These are phyloP conservation scores for Rosa rugosa DNA, from an alignment of 306 rosid genomes.

Conservation along the genomic window DNA sequence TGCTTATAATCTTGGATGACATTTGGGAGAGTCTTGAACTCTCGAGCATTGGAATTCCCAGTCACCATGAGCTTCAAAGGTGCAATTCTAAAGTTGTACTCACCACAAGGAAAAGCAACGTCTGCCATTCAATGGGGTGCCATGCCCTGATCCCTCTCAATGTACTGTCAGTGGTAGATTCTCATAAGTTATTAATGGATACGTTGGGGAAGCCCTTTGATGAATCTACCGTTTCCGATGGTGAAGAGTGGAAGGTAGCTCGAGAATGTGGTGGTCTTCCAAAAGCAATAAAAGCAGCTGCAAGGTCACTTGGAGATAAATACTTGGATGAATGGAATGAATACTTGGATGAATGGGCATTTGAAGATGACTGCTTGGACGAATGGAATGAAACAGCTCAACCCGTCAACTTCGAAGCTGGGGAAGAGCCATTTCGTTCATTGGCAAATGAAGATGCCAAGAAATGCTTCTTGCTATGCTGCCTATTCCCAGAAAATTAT, in stretches of 20 bases:
- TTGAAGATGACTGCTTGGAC: constrained; percentile 4
- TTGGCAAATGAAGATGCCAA: constrained; percentile 11
- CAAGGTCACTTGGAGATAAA: constrained; percentile 25
- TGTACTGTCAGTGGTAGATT: constrained; percentile 1
- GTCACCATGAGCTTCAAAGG: background rate
- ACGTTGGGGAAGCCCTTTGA: background rate
- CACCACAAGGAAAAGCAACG: constrained; percentile 1
- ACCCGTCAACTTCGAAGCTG: background rate
- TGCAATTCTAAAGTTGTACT: constrained; percentile 18
- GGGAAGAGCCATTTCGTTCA: background rate
- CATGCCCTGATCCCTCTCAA: background rate
- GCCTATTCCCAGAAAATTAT: constrained; percentile 22
- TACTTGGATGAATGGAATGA: constrained; percentile 12
- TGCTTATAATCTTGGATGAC: too few species aligned
- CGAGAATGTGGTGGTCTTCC: constrained; percentile 30
- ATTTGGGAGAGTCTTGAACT: background rate
- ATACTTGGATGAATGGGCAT: constrained; percentile 18
- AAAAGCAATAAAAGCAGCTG: constrained; percentile 17
- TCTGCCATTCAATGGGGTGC: constrained; percentile 12
- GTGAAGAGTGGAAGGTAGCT: constrained; percentile 9
- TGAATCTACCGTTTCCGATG: constrained; percentile 8
- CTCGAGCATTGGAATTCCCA: constrained; percentile 11
- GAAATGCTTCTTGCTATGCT: constrained; percentile 18
- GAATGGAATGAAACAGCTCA: background rate
- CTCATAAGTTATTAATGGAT: constrained; percentile 18